phyloP scores from a whole-genome alignment of 2,329 filamentous ascomycete species.

The Diaporthe velutina region DNA sequence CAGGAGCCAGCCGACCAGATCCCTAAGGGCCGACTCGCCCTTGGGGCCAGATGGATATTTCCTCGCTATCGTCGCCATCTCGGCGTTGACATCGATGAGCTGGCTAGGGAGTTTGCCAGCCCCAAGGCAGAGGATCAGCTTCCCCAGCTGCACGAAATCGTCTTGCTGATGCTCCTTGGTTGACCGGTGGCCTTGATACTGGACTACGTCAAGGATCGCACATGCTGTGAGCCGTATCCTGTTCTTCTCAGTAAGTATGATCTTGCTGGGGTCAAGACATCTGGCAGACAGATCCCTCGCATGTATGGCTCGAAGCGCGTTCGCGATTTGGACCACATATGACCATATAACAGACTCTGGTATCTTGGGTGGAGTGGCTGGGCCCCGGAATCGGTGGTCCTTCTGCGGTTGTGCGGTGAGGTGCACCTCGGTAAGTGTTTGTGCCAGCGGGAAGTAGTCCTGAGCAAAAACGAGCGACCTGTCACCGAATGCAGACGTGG shows the following conservation, averaged over 20 bases:
- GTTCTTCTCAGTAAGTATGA: conserved; percentile 91
- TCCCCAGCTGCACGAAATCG: conserved; percentile 87
- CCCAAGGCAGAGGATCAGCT: conserved; percentile 85
- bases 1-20: conserved; percentile 86
- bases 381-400: conserved; percentile 53
- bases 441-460: conserved; percentile 91
- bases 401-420: conserved; percentile 61
- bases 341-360: conserved; percentile 87
- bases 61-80: conserved; percentile 35
- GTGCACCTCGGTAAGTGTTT: conserved; percentile 89
- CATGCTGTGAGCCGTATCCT: conserved; percentile 90
- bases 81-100: conserved; percentile 71
- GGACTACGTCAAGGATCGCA: conserved; percentile 88
- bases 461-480: conserved; percentile 95
- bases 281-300: conserved; percentile 84
- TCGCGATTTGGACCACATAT: conserved; percentile 92
- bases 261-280: conserved; percentile 88
- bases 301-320: conserved; percentile 89
- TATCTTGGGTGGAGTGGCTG: conserved; percentile 56
- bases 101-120: conserved; percentile 71
- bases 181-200: conserved; percentile 79
- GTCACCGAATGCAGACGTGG: conserved; percentile 91
- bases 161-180: conserved; percentile 86
- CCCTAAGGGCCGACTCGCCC: conserved; percentile 71
- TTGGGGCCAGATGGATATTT: conserved; percentile 38